Evolutionary conservation across 2,329 filamentous ascomycete species (phyloP).

Genomic region (Epicoccum nigrum): DNA sequence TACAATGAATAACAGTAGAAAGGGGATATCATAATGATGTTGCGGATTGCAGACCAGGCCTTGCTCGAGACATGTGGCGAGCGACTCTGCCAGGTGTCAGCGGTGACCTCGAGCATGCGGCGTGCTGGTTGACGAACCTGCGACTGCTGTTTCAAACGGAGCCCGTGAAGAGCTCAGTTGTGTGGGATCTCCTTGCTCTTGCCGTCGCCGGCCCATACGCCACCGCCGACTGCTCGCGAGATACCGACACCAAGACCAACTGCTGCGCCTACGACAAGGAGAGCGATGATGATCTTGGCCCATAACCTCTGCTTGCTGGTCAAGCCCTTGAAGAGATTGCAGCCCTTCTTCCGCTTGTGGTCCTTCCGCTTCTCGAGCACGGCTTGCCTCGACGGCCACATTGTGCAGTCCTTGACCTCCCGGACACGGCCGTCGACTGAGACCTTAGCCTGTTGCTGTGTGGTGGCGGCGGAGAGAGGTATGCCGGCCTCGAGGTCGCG

Average conservation of each 20-base stretch:
- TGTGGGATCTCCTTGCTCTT: conserved; percentile 45
- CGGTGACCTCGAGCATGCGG: not conserved
- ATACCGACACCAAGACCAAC: conserved; percentile 58
- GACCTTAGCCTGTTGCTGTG: conserved; percentile 45
- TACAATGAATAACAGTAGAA: conserved; percentile 20
- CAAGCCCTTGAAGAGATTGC: conserved; percentile 50
- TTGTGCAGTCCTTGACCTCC: conserved; percentile 57
- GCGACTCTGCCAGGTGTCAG: conserved; percentile 12
- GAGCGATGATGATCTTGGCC: conserved; percentile 53
- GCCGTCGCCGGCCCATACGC: conserved; percentile 52
- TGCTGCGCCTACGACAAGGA: conserved; percentile 54
- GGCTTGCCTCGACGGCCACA: conserved; percentile 58
- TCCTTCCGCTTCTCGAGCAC: conserved; percentile 52
- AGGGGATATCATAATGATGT: conserved; percentile 23
- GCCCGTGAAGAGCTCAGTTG: conserved; percentile 18
- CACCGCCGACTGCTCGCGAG: conserved; percentile 55
- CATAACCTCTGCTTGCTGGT: conserved; percentile 53
- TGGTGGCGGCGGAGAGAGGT: conserved; percentile 48
- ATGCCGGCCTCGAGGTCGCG: conserved; percentile 49
- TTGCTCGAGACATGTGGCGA: conserved; percentile 9
- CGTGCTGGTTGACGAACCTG: conserved; percentile 12
- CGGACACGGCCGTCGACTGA: conserved; percentile 52
- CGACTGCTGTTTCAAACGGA: conserved; percentile 12
- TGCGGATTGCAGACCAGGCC: conserved; percentile 1
- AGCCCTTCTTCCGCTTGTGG: conserved; percentile 48